Conservation (phyloP, 495 filamentous ascomycete genomes). For the Cetradonia linearis region DNA sequence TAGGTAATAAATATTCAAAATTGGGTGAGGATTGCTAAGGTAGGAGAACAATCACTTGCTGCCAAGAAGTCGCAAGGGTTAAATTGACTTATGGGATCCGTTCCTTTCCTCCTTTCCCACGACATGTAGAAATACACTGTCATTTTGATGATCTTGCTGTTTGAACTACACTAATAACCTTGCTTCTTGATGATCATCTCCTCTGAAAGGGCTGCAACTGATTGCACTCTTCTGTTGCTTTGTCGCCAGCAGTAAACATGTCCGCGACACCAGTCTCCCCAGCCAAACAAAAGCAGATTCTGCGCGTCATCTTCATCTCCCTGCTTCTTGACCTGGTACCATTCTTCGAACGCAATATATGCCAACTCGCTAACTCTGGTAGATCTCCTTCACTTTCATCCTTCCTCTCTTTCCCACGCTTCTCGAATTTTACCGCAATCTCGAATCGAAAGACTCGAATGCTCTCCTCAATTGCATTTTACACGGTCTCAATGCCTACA, state of each 20-base stretch:
- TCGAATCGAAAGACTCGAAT: slow-evolving; percentile 47
- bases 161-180: not conserved
- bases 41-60: no score
- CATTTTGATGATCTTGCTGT: not conserved
- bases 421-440: slow-evolving; percentile 83
- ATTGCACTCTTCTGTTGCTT: not conserved
- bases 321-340: slow-evolving; percentile 59
- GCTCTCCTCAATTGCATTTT: slow-evolving; percentile 71
- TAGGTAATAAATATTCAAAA: not conserved
- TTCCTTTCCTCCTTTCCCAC: not conserved
- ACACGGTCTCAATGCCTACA: slow-evolving; percentile 83
- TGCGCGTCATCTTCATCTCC: slow-evolving; percentile 68
- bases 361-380: slow-evolving; percentile 14
- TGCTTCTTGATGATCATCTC: not conserved
- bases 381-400: slow-evolving; percentile 95
- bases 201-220: not conserved
- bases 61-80: no score
- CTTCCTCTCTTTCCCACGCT: slow-evolving; percentile 91
- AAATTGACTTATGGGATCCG: no score
- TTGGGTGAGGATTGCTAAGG: no score
- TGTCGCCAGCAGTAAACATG: slow-evolving; percentile 17
- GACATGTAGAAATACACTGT: not conserved
- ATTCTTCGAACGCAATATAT: not conserved
- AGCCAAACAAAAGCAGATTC: slow-evolving; percentile 59
- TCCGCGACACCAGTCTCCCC: slow-evolving; percentile 19